Base-by-base conservation (phyloP, 2,329 filamentous ascomycete genomes). In the Monilinia laxa region DNA sequence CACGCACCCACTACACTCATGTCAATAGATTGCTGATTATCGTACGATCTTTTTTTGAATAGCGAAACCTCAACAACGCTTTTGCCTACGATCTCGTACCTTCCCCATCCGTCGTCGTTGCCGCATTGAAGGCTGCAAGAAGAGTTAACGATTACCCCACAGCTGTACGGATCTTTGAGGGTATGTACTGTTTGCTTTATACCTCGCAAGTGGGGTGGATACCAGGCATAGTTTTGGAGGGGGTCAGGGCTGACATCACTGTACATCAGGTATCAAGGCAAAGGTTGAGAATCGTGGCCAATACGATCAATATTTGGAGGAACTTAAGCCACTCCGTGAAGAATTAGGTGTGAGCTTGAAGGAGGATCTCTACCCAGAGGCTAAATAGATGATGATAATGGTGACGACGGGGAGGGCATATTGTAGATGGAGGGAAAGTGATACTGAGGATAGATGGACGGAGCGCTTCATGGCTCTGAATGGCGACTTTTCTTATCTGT, bases 61-160 rank as follows among this genome's bases (percentile, higher is more conserved):
- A 93, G 87, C 91, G 93, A 81, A 97, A 97, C 85, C 86, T 97
- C 78, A 99, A 99, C 90, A 99, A 99, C 84, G 94, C 93, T 79
- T 99, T 99, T 83, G 95, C 95, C 78, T 99, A 99, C 89, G 95
- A 99, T 89, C 90, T 99, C 77, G 95, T 99, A 73, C 95, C 96
- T 77, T 95, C 94, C 55, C 89, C 94, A 72, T 88, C 91, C 74
- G 95, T 99, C 78, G 87, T 97, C 80, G 87, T 87, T 76, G 93
- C 95, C 76, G 95, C 95, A 72, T 87, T 99, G 76, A 93, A 90
- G 82, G 95, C 95, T 75, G 95, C 95, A 74, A 87, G 95, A 80
- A 87, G 95, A 80, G 95, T 99, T 79, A 97, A 99, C 82, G 95
- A 99, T 85, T 98, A 90, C 84, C 95, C 95, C 73, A 99, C 95